A percentile compares a stretch with the other conserved stretches of the same genome.
These are phyloP conservation scores for Citrus sp. DNA, from an alignment of 345 rosid genomes.

Conservation along the genomic window DNA sequence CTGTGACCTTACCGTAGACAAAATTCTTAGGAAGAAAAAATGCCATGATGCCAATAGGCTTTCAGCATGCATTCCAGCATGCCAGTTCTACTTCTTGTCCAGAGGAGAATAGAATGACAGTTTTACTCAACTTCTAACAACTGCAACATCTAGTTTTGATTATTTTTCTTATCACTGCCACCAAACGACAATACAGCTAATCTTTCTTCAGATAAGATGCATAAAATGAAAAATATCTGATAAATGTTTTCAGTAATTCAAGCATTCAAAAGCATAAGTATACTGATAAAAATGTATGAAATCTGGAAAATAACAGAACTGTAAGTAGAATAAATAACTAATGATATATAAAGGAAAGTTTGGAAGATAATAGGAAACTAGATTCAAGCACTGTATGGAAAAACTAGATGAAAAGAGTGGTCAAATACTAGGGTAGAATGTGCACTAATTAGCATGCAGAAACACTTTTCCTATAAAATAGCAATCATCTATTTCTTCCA, in stretches of 20 bases:
- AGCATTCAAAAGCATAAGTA: background rate
- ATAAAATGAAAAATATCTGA: background rate
- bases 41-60: background rate
- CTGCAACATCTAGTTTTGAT: background rate
- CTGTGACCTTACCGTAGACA: background rate
- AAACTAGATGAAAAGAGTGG: background rate
- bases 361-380: background rate
- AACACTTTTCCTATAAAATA: background rate
- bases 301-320: background rate
- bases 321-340: background rate
- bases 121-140: background rate
- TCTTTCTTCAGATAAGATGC: background rate
- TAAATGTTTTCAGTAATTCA: background rate
- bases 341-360: background rate
- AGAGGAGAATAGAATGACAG: background rate
- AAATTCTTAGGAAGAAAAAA: background rate
- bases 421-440: background rate
- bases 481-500: background rate
- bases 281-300: background rate
- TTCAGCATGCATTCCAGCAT: background rate
- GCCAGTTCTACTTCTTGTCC: background rate
- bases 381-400: background rate
- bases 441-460: background rate
- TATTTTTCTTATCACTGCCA: background rate
- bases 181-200: background rate